Base-by-base conservation (phyloP, 2,329 filamentous ascomycete species). In the Trichoderma breve region DNA sequence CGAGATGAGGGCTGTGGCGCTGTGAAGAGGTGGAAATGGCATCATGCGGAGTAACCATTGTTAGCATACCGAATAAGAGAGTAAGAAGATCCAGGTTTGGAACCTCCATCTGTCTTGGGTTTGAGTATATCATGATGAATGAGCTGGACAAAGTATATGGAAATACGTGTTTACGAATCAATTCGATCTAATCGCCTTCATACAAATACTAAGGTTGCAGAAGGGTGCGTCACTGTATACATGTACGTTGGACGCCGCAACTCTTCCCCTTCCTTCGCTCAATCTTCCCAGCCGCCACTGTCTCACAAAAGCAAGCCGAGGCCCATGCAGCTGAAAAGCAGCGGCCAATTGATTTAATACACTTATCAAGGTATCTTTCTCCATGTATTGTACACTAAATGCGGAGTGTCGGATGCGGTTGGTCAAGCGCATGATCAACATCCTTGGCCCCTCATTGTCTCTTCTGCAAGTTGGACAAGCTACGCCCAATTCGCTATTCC, bases 31-130 rank as follows among this genome's bases (percentile, higher is more conserved):
- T 32, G 24, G 43, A 51, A 43, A 68, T 51, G 36, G 18, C 34
- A 32, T 39, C 34, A n/a, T 12, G 67, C 30, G 30, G 18, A 39
- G 36, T 39, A 32, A 14, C 4, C n/a, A 36, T 26, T 21, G 12
- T 36, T 4, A n/a, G 47, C 75, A 71, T 76, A 85, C 84, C 84
- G 39, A 86, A 84, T 0, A 86, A 74, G 34, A 83, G 74, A 0
- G 83, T 84, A 43, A 86, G 77, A 7, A 85, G 67, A 72, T 86
- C 84, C 21, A 85, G 39, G 12, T 79, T 75, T 0, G 84, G 84
- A 4, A 85, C 71, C 2, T 61, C 30, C 14, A 70, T 21, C 3
- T 74, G 72, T 53, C 79, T 74, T 34, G 76, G 76, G 2, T 81
- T 74, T 53, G 78, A 78, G 74, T 84, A 85, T 62, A 85, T 81